Evolutionary conservation across 345 rosid species (phyloP), one percentile per base, ranked within the genome.

Genomic region (Gynandropsis gynandra): DNA sequence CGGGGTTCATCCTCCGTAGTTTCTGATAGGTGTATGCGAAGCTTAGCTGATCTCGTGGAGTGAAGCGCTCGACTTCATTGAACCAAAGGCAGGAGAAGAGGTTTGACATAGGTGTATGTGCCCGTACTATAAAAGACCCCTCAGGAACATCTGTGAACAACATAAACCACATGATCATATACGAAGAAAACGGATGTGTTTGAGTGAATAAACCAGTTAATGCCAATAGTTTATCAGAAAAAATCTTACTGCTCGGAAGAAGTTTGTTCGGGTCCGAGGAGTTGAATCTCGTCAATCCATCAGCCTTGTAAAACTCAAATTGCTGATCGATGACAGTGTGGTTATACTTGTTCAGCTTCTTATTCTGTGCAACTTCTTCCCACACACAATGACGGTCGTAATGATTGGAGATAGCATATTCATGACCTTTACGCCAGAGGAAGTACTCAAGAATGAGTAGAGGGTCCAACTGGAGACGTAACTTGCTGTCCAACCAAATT

Each of bases 31-130:
- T 74, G 51, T 72, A 81, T 12, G 83, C 71, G 38, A 85, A 85
- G 65, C 95, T 85, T 52, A 85, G 80, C 69, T 85, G 95, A 74
- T 85, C 95, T 42, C 95, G 82, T 20, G 89, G 74, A 64, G 95
- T 85, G 62, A 85, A 85, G 34, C 79, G 86, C 15, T 79, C 89
- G 47, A 85, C 84, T 67, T 85, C 95, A 21, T 92, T 92, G 79
- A 82, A 92, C 98, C 98, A 92, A 18, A 92, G 97, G 67, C 98
- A 87, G 4, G 98, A 92, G 64, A 92, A 92, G 47, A 92, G 72
- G 61, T 92, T 92, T 12, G 98, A 85, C 98, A 92, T 85, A 1
- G 97, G 98, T 18, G 97, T 87, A 69, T 92, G 98, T 0, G 95
- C 98, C 66, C 97, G 70, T 9, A 87, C 81, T 20, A 92, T 92